Evolutionary conservation across 1,284 basidiomycete species (phyloP), one percentile per base, ranked within the genome.

Genomic region (Ustilago trichophora): DNA sequence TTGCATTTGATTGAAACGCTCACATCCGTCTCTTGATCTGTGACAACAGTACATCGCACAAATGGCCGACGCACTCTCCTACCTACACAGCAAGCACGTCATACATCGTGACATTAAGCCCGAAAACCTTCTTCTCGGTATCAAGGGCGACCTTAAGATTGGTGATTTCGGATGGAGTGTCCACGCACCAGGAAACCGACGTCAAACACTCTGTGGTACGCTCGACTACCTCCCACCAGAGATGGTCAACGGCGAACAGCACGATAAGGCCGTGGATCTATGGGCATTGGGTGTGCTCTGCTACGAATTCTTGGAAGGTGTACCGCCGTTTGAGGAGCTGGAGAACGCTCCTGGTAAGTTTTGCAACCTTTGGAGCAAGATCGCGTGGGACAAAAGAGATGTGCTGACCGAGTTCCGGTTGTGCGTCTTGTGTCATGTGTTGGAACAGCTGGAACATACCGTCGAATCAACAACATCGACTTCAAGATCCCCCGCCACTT

Each of bases 81-180:
- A 99, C 81, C 86, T 98, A 3, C 96, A 99, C 82, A 85, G 86
- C 53, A 98, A 98, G 81, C 94, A 98, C 78, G 92, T 98, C 71
- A 98, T 98, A 58, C 96, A 99, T 81, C 89, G 96, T 21, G 96
- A 99, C 78, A 99, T 98, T 85, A 99, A 98, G 83, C 96, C 96
- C 0, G 96, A 98, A 83, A 99, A 99, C 81, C 83, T 99, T 44
- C 86, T 99, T 8, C 85, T 99, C 9, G 95, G 94, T 13, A 88
- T 98, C 76, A 91, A 93, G 70, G 96, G 95, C 37, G 95, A 98
- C 81, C 85, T 99, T 68, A 98, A 99, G 86, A 97, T 99, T 67
- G 96, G 89, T 6, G 96, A 98, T 83, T 98, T 99, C 83, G 96
- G 96, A 7, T 98, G 96, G 95, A 93, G 91, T 77, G 95, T 98